Conservation (phyloP, 371 early-diverging fungal species). For the Rhizomucor pusillus region DNA sequence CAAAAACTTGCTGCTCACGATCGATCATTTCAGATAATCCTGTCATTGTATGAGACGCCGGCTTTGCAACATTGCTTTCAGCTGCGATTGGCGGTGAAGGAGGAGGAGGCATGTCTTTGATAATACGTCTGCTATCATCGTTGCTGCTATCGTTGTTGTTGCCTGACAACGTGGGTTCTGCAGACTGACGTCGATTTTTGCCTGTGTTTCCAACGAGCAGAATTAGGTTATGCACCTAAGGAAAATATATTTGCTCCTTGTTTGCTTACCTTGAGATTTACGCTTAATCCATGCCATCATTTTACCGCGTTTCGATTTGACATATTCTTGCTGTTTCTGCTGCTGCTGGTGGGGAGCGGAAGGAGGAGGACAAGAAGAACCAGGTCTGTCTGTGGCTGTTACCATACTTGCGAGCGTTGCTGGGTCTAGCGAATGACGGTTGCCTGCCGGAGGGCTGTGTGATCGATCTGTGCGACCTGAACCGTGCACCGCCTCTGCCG, state of each 20-base stretch:
- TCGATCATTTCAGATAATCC: neutral
- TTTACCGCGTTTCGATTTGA: conserved; percentile 1
- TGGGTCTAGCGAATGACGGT: neutral
- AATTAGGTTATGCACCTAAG: neutral
- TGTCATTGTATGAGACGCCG: neutral
- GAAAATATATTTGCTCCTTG: neutral
- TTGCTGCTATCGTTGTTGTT: too few relatives aligned
- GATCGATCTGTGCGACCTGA: too few relatives aligned
- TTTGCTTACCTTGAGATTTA: conserved; percentile 13
- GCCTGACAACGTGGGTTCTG: neutral
- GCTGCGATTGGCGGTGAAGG: neutral
- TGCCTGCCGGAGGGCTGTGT: too few relatives aligned
- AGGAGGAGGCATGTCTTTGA: neutral
- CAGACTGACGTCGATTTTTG: neutral
- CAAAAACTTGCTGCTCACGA: neutral
- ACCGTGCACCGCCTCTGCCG: too few relatives aligned
- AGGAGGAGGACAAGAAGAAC: neutral
- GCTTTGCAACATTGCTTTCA: neutral
- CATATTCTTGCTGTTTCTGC: conserved; percentile 4
- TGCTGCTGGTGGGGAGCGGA: neutral
- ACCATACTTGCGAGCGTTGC: neutral
- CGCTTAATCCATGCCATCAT: conserved; percentile 18
- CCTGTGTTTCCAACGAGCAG: neutral
- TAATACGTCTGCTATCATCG: too few relatives aligned
- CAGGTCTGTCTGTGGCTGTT: neutral